phyloP scores from a whole-genome alignment of 2,329 filamentous ascomycete species.

The Verticillium albo-atrum region DNA sequence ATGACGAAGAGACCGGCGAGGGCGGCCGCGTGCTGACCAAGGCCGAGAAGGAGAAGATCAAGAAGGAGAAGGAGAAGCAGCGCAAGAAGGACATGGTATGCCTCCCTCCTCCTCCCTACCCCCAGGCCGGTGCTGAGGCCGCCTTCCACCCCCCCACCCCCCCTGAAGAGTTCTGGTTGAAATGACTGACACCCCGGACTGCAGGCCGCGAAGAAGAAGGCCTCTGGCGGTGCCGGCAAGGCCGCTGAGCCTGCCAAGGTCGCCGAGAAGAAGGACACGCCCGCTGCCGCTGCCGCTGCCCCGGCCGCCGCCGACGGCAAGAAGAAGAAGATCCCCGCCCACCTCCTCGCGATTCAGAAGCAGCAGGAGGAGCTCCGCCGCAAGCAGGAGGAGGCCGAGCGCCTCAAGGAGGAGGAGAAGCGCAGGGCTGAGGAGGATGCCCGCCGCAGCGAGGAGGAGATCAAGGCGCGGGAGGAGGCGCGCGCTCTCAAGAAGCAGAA shows the following conservation, averaged over 20 bases:
- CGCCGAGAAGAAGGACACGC: constrained; percentile 44
- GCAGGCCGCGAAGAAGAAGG: constrained; percentile 84
- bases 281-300: constrained; percentile 26
- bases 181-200: neutral
- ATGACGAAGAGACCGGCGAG: constrained; percentile 44
- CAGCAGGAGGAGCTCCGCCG: constrained; percentile 74
- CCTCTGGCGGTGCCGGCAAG: constrained; percentile 22
- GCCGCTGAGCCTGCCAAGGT: constrained; percentile 52
- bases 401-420: constrained; percentile 57
- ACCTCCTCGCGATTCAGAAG: constrained; percentile 69
- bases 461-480: constrained; percentile 65
- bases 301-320: constrained; percentile 39
- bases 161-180: neutral
- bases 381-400: constrained; percentile 59
- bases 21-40: constrained; percentile 80
- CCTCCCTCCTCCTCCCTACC: neutral
- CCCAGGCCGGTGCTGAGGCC: too few relatives aligned
- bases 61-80: constrained; percentile 98
- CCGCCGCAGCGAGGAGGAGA: constrained; percentile 60
- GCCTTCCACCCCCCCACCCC: too few relatives aligned
- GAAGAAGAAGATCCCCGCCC: constrained; percentile 88
- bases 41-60: constrained; percentile 96
- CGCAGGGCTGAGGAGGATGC: constrained; percentile 63
- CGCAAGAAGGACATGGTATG: constrained; percentile 92
- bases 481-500: constrained; percentile 77